These are phyloP conservation scores for Cytospora piceicola DNA, from an alignment of 2,329 filamentous ascomycete genomes.

Conservation along the genomic window DNA sequence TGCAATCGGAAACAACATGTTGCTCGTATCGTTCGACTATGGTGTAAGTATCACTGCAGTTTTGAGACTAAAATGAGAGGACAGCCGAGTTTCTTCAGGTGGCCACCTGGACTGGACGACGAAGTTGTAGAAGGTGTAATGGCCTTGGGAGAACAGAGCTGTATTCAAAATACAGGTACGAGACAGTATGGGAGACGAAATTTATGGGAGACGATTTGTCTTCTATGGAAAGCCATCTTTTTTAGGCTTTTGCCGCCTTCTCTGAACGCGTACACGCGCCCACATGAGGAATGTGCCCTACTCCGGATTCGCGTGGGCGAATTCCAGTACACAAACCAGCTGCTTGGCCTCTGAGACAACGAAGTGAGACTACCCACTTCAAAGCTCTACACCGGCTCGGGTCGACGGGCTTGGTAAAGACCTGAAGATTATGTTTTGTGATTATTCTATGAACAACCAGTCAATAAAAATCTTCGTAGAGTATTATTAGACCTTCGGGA, in stretches of 20 bases:
- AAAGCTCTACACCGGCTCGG: not conserved
- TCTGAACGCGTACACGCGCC: not conserved
- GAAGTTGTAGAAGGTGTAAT: not conserved
- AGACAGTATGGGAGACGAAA: not conserved
- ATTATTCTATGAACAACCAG: not conserved
- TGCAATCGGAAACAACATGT: not conserved
- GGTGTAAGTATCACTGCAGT: not conserved
- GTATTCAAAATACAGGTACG: not conserved
- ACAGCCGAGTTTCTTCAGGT: slow-evolving; percentile 7
- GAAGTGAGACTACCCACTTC: not conserved
- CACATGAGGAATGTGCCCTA: not conserved
- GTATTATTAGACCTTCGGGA: not conserved
- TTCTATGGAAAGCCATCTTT: not conserved
- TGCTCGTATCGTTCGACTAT: not conserved
- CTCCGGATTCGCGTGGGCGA: not conserved
- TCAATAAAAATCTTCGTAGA: not conserved
- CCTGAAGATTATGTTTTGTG: not conserved
- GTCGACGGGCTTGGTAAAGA: not conserved
- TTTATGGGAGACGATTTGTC: not conserved
- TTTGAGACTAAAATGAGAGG: not conserved
- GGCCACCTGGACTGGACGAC: not conserved
- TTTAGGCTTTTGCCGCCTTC: not conserved
- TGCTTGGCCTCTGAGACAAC: not conserved
- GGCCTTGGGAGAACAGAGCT: not conserved
- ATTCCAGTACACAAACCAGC: not conserved